Evolutionary conservation across 345 rosid species (phyloP).

Genomic region (Populus alba): DNA sequence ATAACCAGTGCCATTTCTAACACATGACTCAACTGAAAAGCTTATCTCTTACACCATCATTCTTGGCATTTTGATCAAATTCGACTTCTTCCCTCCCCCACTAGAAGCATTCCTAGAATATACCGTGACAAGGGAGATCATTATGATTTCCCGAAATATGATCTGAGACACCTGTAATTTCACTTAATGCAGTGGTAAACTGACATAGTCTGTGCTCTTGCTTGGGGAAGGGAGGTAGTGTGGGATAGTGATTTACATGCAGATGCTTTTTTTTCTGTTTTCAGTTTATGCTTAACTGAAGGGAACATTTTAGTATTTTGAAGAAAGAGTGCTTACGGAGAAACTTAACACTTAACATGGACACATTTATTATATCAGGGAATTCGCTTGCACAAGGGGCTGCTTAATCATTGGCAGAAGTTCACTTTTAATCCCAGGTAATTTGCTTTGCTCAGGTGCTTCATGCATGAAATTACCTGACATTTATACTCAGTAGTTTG

Average conservation of each 20-base stretch:
- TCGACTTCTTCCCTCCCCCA: neutral
- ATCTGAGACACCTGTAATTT: neutral
- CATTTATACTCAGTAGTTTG: neutral
- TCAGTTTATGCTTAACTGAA: neutral
- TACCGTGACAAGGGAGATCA: neutral
- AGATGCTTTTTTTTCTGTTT: neutral
- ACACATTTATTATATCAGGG: constrained; percentile 46
- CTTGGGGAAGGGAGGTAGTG: neutral
- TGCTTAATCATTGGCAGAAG: constrained; percentile 93
- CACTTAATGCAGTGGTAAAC: neutral
- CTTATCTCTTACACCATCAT: neutral
- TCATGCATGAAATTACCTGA: neutral
- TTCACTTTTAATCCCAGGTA: constrained; percentile 97
- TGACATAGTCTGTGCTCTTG: neutral
- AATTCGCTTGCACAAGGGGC: constrained; percentile 74
- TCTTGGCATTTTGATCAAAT: neutral
- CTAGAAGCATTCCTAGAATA: neutral
- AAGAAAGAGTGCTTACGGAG: neutral
- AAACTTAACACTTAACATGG: neutral
- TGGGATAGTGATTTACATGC: neutral
- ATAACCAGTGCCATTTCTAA: neutral
- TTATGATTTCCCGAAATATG: neutral
- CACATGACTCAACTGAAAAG: neutral
- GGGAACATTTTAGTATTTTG: neutral
- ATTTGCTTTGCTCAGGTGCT: constrained; percentile 16